Evolutionary conservation across 2,329 filamentous ascomycete species (phyloP).

Genomic region (Trichophyton benhamiae): DNA sequence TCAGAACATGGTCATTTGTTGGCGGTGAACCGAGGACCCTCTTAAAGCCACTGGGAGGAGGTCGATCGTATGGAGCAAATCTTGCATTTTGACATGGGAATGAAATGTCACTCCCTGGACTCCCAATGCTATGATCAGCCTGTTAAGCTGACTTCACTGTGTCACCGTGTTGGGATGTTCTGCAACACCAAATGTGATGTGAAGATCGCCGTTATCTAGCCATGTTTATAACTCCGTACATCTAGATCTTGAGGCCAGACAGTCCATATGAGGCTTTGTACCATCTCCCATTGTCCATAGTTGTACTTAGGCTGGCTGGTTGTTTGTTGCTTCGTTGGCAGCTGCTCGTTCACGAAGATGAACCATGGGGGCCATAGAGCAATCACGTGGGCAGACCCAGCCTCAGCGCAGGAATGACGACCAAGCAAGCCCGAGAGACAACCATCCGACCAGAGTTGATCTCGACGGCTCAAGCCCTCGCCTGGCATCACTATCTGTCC

Average conservation of each 20-base stretch:
- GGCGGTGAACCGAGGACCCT: background rate
- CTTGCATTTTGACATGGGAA: background rate
- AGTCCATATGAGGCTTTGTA: background rate
- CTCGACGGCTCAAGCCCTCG: background rate
- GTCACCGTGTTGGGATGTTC: background rate
- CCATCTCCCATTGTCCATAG: background rate
- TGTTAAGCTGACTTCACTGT: background rate
- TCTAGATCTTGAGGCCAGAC: background rate
- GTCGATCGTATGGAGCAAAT: background rate
- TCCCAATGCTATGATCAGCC: background rate
- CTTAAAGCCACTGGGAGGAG: background rate
- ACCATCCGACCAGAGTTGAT: background rate
- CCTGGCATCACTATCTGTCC: no score
- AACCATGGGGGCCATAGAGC: no score
- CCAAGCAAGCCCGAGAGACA: no score
- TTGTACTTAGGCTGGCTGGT: no score
- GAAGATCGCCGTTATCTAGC: background rate
- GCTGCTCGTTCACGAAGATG: no score
- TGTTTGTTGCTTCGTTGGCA: no score
- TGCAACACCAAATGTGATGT: background rate
- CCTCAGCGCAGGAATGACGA: no score
- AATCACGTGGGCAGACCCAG: no score
- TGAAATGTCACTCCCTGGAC: background rate
- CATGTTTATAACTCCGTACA: background rate
- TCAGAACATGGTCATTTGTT: background rate